Percentiles rank a stretch among this genome's conserved stretches.
These are phyloP conservation scores for Hypoxylon fragiforme DNA, from an alignment of 495 filamentous ascomycete species.

Conservation along the genomic window DNA sequence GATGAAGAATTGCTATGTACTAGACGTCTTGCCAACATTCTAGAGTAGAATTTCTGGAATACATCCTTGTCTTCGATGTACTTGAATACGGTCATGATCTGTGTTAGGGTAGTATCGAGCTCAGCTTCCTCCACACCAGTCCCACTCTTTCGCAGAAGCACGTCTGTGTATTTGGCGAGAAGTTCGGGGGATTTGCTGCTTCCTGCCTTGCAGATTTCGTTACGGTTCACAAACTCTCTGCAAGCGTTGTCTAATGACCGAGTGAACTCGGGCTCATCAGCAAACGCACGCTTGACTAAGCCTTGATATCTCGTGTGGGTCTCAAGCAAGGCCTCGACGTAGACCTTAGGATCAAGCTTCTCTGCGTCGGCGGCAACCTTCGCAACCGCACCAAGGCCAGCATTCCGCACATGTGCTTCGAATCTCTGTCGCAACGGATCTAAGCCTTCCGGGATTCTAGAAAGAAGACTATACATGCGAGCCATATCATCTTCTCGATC, in stretches of 20 bases:
- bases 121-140: conserved; percentile 91
- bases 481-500: conserved; percentile 94
- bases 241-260: conserved; percentile 96
- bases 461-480: conserved; percentile 92
- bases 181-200: conserved; percentile 93
- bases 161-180: conserved; percentile 94
- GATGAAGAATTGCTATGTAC: conserved; percentile 94
- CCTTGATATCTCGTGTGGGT: conserved; percentile 91
- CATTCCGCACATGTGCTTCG: conserved; percentile 88
- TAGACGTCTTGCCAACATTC: conserved; percentile 91
- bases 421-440: conserved; percentile 89
- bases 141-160: conserved; percentile 87
- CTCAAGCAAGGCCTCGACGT: conserved; percentile 92
- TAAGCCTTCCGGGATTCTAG: conserved; percentile 86
- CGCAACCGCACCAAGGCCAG: conserved; percentile 82
- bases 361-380: conserved; percentile 90
- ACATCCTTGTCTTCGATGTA: conserved; percentile 99
- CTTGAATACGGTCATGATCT: conserved; percentile 99
- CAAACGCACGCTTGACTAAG: conserved; percentile 90
- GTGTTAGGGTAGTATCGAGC: conserved; percentile 84
- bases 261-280: conserved; percentile 95
- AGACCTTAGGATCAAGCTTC: conserved; percentile 91
- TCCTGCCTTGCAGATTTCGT: conserved; percentile 88
- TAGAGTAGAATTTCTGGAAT: conserved; percentile 99
- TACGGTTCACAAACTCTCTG: conserved; percentile 96